Base-by-base conservation (phyloP, 202 grass and related monocot species). In the Carex arenaria region DNA sequence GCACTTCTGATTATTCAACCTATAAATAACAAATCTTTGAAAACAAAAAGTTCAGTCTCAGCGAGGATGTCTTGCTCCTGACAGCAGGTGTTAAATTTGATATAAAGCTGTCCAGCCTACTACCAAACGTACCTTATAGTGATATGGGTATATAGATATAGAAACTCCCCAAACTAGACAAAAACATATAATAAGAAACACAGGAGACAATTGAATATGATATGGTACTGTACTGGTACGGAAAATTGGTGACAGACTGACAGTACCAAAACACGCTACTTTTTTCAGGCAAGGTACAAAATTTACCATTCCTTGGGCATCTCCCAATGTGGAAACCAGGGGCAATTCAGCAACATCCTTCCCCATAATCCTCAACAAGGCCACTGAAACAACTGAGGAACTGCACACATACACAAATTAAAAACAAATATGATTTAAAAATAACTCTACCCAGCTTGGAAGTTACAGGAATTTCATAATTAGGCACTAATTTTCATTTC, bases 341-440 rank as follows among this genome's bases (percentile, higher is more conserved):
- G 95, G 95, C 34, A 98, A 85, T 86, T 98, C 95, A 60, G 95
- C 95, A 34, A 87, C 82, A 80, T 95, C 89, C 84, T 78, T 70
- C 52, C 93, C 93, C 89, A 98, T 85, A 59, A 98, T 49, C 26
- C 95, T 93, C 76, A 98, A 89, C 75, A 98, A 88, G 71, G 89
- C 91, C 0, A 93, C 95, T 7, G 93, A 95, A 67, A 98, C 95
- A 40, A 98, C 95, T 31, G 84, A 86, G 62, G 94, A 89, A 61
- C 95, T 98, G 89, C 80, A 83, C 42, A 63, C 22, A 82, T 17
- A 34, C 72, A 10, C 45, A 71, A 4, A 26, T 47, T 12, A 72
- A 76, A 73, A 75, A 75, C 12, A 54, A 34, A 10, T 77, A 57
- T 15, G 51, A 77, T 57, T 77, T 57, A n/a, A 22, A 22, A 51